These are phyloP conservation scores for Thraustochytrium sp. DNA, from an alignment of 352 stramenopile genomes.

Conservation along the genomic window DNA sequence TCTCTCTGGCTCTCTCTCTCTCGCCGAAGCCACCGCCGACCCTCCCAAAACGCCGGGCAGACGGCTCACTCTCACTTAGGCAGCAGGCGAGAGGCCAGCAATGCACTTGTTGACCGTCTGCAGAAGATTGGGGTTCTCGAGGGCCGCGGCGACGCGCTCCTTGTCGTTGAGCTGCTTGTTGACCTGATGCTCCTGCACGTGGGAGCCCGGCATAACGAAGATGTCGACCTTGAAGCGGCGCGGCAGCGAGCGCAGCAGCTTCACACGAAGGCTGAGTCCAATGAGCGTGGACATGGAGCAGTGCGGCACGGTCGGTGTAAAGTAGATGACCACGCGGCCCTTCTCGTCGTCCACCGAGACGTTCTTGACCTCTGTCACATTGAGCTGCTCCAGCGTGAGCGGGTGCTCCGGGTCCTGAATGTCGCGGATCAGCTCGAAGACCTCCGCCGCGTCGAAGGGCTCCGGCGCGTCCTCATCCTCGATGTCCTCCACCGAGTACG, in stretches of 20 bases:
- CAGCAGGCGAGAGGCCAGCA: slow-evolving; percentile 35
- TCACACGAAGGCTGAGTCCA: slow-evolving; percentile 88
- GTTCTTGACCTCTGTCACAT: slow-evolving; percentile 61
- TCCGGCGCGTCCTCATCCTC: slow-evolving; percentile 17
- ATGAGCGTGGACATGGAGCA: slow-evolving; percentile 96
- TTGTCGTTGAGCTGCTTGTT: slow-evolving; percentile 97
- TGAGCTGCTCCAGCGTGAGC: slow-evolving; percentile 78
- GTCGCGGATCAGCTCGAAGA: slow-evolving; percentile 54
- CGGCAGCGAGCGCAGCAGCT: slow-evolving; percentile 85
- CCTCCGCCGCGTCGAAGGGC: slow-evolving; percentile 31
- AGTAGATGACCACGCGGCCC: slow-evolving; percentile 65
- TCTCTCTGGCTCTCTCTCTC: too few relatives aligned
- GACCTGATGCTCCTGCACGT: slow-evolving; percentile 86
- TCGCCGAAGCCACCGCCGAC: too few relatives aligned
- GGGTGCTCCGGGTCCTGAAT: slow-evolving; percentile 81
- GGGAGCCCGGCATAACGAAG: slow-evolving; percentile 83
- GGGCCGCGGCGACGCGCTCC: slow-evolving; percentile 83
- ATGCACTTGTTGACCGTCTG: slow-evolving; percentile 95
- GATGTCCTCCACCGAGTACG: slow-evolving; percentile 30
- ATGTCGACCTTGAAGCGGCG: slow-evolving; percentile 87
- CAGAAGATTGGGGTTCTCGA: slow-evolving; percentile 91
- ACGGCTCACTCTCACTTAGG: not conserved
- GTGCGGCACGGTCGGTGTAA: slow-evolving; percentile 92
- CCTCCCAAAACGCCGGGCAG: too few relatives aligned
- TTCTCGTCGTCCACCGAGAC: slow-evolving; percentile 63